Evolutionary conservation across 305 asterid species (phyloP).

Genomic region (Striga hermonthica): DNA sequence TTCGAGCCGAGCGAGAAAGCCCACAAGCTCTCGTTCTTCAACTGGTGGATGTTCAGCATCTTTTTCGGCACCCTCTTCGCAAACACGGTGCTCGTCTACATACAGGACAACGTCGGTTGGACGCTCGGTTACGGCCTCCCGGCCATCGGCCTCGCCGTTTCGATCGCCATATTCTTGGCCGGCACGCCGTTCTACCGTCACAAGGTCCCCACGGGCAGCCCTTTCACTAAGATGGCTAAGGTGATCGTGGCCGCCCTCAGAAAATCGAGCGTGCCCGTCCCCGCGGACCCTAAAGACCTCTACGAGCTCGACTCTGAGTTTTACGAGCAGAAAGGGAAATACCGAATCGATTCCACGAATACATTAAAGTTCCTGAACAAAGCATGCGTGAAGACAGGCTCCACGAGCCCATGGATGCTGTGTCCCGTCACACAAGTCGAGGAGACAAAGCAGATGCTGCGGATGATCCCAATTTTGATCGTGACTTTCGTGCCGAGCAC

Average conservation of each 20-base stretch:
- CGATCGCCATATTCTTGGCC: conserved; percentile 54
- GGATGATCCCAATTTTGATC: conserved; percentile 71
- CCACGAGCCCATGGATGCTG: conserved; percentile 64
- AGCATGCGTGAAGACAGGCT: conserved; percentile 55
- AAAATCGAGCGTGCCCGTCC: conserved; percentile 51
- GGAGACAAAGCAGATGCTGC: conserved; percentile 88
- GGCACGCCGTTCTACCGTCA: conserved; percentile 81
- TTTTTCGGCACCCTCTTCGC: conserved; percentile 83
- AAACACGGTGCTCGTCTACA: conserved; percentile 71
- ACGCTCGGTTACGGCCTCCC: conserved; percentile 84
- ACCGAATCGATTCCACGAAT: conserved; percentile 68
- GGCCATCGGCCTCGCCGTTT: conserved; percentile 63
- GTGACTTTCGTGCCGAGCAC: conserved; percentile 82
- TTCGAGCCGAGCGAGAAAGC: conserved; percentile 68
- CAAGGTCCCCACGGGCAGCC: conserved; percentile 76
- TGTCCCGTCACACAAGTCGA: conserved; percentile 84
- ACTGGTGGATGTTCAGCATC: conserved; percentile 95
- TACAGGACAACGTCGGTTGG: conserved; percentile 93
- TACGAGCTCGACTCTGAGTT: conserved; percentile 54
- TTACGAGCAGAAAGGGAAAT: conserved; percentile 49
- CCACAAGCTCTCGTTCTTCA: conserved; percentile 79
- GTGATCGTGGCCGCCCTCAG: conserved; percentile 67
- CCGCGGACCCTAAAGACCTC: conserved; percentile 53
- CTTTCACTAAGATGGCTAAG: conserved; percentile 71
- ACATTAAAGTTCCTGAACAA: conserved; percentile 71